Evolutionary conservation across 805 yeast species (phyloP), one percentile per base, ranked within the genome.

Genomic region (Metschnikowia anglica): DNA sequence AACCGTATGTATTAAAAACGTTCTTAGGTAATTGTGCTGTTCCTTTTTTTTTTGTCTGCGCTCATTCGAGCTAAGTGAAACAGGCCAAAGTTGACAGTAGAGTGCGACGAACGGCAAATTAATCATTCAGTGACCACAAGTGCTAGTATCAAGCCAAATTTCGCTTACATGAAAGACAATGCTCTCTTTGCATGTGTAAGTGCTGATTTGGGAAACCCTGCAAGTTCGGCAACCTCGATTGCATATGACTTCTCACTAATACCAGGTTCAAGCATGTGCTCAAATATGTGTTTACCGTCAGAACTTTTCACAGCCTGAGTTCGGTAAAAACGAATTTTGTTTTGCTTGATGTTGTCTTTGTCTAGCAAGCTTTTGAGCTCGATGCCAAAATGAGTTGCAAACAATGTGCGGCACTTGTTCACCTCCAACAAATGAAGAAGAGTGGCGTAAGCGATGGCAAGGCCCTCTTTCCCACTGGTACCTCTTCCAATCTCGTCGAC

Each of bases 391-490:
- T 89, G 97, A 0, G 97, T 89, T 1, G 97, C 96, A 70, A 89
- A 89, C n/a, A 89, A 65, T 0, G 90, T 73, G 19, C 91, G 72
- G 53, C 93, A 83, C 51, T 76, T 70, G 50, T 82, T 85, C 3
- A 60, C 59, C 16, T 65, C 60, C 11, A 78, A 51, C 41, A 89
- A 62, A 55, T 81, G 77, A 29, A 76, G 61, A 36, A 89, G 61
- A 0, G 90, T 74, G 0, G 95, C 90, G 66, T 72, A 87, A 1
- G 97, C 95, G 41, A 89, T 81, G 1, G 96, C 85, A 3, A 85
- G 69, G 1, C 97, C 97, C 63, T 89, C 97, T 39, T 69, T 70
- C 0, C 88, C 83, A 42, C 95, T 84, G 43, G 50, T 34, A 66
- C 72, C 41, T 86, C 65, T 1, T 88, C 87, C 25, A 13, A 52